Percentiles rank a stretch among this genome's conserved stretches.
Conservation (phyloP, 176 grass and related monocot species). For the Thinopyrum elongatum region DNA sequence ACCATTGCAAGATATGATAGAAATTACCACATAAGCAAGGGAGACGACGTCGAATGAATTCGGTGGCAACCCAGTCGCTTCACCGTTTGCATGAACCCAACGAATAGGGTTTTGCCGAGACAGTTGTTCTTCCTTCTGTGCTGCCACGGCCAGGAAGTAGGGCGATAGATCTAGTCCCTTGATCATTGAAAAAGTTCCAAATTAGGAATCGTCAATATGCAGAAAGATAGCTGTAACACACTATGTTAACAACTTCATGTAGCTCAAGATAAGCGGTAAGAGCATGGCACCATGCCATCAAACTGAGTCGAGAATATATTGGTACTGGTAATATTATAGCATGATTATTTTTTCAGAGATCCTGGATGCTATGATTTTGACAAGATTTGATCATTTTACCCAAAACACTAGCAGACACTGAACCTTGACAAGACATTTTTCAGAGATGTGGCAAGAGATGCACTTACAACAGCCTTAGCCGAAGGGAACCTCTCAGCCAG, state of each 20-base stretch:
- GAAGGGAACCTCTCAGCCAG: conserved; percentile 75
- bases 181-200: not conserved
- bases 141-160: conserved; percentile 75
- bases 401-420: not conserved
- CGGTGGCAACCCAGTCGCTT: conserved; percentile 61
- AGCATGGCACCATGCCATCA: not conserved
- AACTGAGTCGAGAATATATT: not conserved
- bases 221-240: not conserved
- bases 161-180: conserved; percentile 84
- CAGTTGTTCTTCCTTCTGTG: conserved; percentile 63
- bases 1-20: not conserved
- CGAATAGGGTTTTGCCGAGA: conserved; percentile 49
- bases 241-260: not conserved
- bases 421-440: not conserved
- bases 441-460: not conserved
- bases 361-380: not conserved
- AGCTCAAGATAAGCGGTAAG: not conserved
- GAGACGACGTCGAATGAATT: conserved; percentile 80
- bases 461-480: conserved; percentile 62
- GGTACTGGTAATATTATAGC: not conserved
- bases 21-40: conserved; percentile 80
- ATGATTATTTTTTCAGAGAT: not conserved
- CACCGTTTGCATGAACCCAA: conserved; percentile 89
- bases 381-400: not conserved
- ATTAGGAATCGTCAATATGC: not conserved